phyloP scores from a whole-genome alignment of 768 basidiomycete genomes.

The Tubosaeta sp. region DNA sequence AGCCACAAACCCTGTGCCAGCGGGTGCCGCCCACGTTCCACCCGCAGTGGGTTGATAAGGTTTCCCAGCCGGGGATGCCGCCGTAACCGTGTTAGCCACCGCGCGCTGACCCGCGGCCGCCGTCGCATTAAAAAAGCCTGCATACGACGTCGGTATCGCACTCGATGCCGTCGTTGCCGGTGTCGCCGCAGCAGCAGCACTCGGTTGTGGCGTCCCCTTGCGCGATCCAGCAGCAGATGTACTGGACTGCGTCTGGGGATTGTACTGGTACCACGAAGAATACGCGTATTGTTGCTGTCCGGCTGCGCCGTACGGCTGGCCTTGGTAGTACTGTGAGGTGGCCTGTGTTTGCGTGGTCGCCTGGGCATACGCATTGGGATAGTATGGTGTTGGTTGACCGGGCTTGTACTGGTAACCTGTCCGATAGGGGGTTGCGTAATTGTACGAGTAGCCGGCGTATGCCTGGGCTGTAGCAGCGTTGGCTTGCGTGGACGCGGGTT shows the following conservation, averaged over 20 bases:
- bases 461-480: constrained; percentile 23
- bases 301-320: constrained; percentile 31
- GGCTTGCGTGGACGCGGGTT: constrained; percentile 22
- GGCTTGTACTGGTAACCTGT: constrained; percentile 36
- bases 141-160: constrained; percentile 36
- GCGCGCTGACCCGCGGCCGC: constrained; percentile 39
- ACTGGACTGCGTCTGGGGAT: constrained; percentile 26
- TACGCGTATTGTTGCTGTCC: constrained; percentile 41
- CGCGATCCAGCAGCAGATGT: constrained; percentile 31
- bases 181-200: constrained; percentile 19
- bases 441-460: constrained; percentile 33
- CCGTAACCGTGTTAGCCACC: constrained; percentile 52
- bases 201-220: constrained; percentile 44
- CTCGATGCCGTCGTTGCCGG: constrained; percentile 24
- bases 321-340: constrained; percentile 34
- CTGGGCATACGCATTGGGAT: constrained; percentile 27
- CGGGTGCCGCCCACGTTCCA: constrained; percentile 25
- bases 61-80: constrained; percentile 24
- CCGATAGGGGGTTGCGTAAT: constrained; percentile 34
- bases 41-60: constrained; percentile 27
- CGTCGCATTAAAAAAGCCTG: constrained; percentile 36
- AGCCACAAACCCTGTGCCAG: constrained; percentile 23
- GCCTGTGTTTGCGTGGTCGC: constrained; percentile 25
- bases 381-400: constrained; percentile 32
- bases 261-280: constrained; percentile 44